phyloP scores from a whole-genome alignment of 1,284 basidiomycete genomes.

The Cutaneotrichosporon cyanovorans region DNA sequence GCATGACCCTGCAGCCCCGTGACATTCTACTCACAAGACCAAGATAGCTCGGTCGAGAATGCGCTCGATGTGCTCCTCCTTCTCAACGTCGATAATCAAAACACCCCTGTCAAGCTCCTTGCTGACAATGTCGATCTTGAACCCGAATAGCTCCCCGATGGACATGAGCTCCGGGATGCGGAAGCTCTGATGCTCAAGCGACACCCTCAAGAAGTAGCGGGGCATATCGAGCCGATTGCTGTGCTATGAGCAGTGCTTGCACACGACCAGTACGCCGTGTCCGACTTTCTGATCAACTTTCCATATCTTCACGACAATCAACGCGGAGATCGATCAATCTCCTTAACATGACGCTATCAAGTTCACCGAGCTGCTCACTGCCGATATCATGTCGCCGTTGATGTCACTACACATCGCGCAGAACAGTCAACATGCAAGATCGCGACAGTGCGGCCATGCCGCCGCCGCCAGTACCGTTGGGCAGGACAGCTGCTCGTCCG shows the following conservation, averaged over 20 bases:
- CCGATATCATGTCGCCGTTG: no score
- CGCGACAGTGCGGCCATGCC: background rate
- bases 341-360: no score
- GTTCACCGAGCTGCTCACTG: no score
- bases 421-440: background rate
- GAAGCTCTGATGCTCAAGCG: slow-evolving; percentile 70
- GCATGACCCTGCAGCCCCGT: no score
- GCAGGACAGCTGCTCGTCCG: no score
- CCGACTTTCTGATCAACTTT: no score
- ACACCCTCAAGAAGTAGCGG: slow-evolving; percentile 64
- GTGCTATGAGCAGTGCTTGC: background rate
- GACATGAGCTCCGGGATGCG: slow-evolving; percentile 65
- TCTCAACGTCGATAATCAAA: slow-evolving; percentile 62
- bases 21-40: slow-evolving; percentile 71
- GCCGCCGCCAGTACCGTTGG: background rate
- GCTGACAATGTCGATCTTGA: slow-evolving; percentile 34
- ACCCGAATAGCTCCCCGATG: slow-evolving; percentile 33
- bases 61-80: slow-evolving; percentile 64
- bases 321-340: no score
- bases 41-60: slow-evolving; percentile 73
- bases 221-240: slow-evolving; percentile 23
- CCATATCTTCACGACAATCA: no score
- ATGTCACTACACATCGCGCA: no score
- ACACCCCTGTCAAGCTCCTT: slow-evolving; percentile 49
- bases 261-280: background rate